Percentiles rank a stretch among this genome's conserved stretches.
These are phyloP conservation scores for Persicaria tinctoria DNA, from an alignment of 148 eudicot species.

Conservation along the genomic window DNA sequence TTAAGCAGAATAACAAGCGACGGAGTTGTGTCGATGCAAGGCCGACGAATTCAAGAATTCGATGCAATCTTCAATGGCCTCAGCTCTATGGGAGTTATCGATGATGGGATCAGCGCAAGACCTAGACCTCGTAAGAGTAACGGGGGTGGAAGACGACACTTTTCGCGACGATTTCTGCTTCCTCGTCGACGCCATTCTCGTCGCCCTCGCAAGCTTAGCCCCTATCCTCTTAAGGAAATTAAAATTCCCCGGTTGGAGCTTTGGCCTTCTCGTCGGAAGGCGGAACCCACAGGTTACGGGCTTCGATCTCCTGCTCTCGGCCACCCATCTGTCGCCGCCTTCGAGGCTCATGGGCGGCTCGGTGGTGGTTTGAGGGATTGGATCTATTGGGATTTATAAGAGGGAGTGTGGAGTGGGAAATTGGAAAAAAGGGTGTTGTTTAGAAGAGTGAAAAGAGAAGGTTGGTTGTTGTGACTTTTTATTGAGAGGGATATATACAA, in stretches of 20 bases:
- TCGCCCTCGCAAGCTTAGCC: slow-evolving; percentile 24
- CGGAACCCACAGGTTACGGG: not conserved
- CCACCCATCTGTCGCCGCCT: not conserved
- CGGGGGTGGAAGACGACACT: slow-evolving; percentile 27
- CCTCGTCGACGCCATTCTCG: slow-evolving; percentile 15
- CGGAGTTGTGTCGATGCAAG: slow-evolving; percentile 21
- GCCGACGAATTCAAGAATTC: slow-evolving; percentile 50
- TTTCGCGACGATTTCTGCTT: slow-evolving; percentile 25
- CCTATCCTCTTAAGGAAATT: slow-evolving; percentile 26
- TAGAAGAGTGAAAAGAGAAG: not conserved
- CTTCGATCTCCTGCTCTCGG: not conserved
- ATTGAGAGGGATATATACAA: not conserved
- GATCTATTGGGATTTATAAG: not conserved
- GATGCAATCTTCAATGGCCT: slow-evolving; percentile 53
- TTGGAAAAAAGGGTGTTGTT: not conserved
- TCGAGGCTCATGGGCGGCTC: not conserved
- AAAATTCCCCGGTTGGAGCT: slow-evolving; percentile 19
- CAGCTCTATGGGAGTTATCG: slow-evolving; percentile 46
- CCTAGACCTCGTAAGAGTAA: slow-evolving; percentile 30
- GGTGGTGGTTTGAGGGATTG: not conserved
- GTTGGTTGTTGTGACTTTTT: slow-evolving; percentile 3
- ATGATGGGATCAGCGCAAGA: slow-evolving; percentile 30
- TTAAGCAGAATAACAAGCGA: slow-evolving; percentile 17
- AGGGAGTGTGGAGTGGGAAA: not conserved
- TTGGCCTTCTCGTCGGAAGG: not conserved